A percentile compares a stretch with the other conserved stretches of the same genome.
Evolutionary conservation across 106 monocot species (phyloP).

Genomic region (Ottelia alismoides): DNA sequence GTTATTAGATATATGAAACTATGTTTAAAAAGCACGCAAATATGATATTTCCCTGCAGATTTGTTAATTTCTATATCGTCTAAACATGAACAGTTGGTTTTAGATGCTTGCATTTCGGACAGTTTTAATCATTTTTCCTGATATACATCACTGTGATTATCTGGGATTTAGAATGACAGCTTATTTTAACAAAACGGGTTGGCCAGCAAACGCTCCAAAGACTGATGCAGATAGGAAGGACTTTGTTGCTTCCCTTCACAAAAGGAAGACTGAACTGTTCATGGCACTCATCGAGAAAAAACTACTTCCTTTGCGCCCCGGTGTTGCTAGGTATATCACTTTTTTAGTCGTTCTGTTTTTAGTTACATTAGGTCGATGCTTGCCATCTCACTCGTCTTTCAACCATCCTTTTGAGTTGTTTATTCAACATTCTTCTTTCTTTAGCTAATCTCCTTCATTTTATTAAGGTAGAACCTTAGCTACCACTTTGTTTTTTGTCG

Average conservation of each 20-base stretch:
- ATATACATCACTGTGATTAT: no score
- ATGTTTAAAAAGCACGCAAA: not conserved
- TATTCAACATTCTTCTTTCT: no score
- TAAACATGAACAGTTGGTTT: not conserved
- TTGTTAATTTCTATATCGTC: not conserved
- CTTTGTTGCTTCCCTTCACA: slow-evolving; percentile 94
- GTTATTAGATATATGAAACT: no score
- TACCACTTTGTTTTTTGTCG: no score
- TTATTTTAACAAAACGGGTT: slow-evolving; percentile 84
- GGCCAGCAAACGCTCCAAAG: slow-evolving; percentile 83
- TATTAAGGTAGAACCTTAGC: no score
- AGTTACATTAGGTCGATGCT: no score
- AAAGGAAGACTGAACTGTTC: slow-evolving; percentile 89
- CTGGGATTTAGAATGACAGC: slow-evolving; percentile 63
- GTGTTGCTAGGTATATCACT: slow-evolving; percentile 55
- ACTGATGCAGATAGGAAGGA: slow-evolving; percentile 71
- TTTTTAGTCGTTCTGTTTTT: not conserved
- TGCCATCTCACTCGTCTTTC: no score
- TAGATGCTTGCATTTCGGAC: not conserved
- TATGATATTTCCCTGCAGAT: not conserved
- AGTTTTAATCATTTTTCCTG: no score
- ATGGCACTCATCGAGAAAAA: slow-evolving; percentile 97
- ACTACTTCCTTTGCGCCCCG: slow-evolving; percentile 89
- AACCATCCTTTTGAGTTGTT: no score
- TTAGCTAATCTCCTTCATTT: no score